Evolutionary conservation across 371 early-diverging fungal species (phyloP).

Genomic region (Mortierella sp.): DNA sequence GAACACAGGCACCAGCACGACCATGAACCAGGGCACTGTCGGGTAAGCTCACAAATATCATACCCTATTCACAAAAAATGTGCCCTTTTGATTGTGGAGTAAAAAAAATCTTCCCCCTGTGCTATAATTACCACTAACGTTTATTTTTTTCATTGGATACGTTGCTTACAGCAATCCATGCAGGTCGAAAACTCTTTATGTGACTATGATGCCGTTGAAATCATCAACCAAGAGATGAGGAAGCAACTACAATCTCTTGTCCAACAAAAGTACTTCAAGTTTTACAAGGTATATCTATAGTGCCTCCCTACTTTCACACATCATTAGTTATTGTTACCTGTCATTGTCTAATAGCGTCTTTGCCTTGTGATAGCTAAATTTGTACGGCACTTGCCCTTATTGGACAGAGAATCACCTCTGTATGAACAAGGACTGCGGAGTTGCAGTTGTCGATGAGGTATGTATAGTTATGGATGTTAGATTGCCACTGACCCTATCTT

Average conservation of each 20-base stretch:
- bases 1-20: constrained; percentile 16
- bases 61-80: neutral
- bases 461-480: constrained; percentile 25
- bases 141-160: neutral
- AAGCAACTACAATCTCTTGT: constrained; percentile 75
- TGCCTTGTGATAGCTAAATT: constrained; percentile 72
- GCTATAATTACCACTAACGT: neutral
- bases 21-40: constrained; percentile 16
- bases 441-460: constrained; percentile 84
- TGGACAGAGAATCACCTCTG: constrained; percentile 92
- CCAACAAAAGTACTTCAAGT: constrained; percentile 81
- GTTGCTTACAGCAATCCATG: constrained; percentile 68
- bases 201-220: constrained; percentile 85
- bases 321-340: neutral
- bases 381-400: constrained; percentile 93
- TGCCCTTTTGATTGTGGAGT: neutral
- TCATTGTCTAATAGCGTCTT: neutral
- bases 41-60: constrained; percentile 2
- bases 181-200: constrained; percentile 80
- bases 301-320: neutral
- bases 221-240: constrained; percentile 73
- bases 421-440: constrained; percentile 88
- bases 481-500: neutral
- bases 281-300: constrained; percentile 77
- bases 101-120: constrained; percentile 31